Evolutionary conservation across 306 rosid genomes (phyloP).

Genomic region (Lathyrus tuberosus): DNA sequence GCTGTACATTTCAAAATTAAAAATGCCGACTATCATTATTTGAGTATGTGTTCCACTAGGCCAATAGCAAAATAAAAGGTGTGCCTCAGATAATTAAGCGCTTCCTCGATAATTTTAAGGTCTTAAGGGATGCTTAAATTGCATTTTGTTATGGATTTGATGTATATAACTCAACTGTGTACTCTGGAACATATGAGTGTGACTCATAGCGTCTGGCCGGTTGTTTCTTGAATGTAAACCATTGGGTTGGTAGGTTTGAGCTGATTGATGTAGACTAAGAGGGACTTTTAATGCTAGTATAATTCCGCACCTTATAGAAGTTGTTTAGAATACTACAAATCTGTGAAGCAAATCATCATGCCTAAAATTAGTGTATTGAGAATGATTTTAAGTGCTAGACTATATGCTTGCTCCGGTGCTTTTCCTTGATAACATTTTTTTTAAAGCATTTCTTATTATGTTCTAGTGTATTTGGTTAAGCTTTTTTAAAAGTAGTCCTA

Average conservation of each 20-base stretch:
- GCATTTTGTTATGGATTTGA: slow-evolving; percentile 20
- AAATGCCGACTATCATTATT: slow-evolving; percentile 14
- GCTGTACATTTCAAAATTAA: slow-evolving; percentile 23
- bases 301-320: slow-evolving; percentile 1
- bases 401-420: not conserved
- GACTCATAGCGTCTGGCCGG: slow-evolving; percentile 8
- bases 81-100: slow-evolving; percentile 27
- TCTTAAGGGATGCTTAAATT: slow-evolving; percentile 22
- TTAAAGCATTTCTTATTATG: not conserved
- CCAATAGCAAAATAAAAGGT: not conserved
- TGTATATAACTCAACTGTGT: slow-evolving; percentile 23
- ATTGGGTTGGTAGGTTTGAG: slow-evolving; percentile 28
- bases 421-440: slow-evolving; percentile 7
- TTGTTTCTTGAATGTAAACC: slow-evolving; percentile 30
- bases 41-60: no score
- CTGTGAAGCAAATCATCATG: slow-evolving; percentile 19
- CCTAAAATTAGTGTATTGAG: not conserved
- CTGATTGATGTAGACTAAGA: slow-evolving; percentile 27
- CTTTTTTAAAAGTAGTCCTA: not conserved
- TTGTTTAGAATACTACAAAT: slow-evolving; percentile 5
- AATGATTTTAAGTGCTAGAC: not conserved
- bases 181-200: slow-evolving; percentile 26
- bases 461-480: not conserved
- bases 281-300: slow-evolving; percentile 26
- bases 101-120: slow-evolving; percentile 22